These are phyloP conservation scores for Bromus sterilis DNA, from an alignment of 176 grass and related monocot genomes.

Conservation along the genomic window DNA sequence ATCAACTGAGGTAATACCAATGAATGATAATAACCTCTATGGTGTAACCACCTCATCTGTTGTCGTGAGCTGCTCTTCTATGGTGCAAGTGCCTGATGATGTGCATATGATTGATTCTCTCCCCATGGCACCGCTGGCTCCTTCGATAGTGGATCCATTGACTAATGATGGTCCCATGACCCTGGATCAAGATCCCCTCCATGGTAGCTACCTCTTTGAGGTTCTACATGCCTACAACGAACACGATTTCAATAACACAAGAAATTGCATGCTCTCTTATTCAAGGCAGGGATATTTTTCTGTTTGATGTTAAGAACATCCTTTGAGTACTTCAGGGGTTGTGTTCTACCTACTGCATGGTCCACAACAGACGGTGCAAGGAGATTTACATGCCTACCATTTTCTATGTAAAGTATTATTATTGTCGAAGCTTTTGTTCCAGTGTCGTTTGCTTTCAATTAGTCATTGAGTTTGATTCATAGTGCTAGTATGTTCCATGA, in stretches of 20 bases:
- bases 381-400: no score
- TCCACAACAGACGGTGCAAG: neutral
- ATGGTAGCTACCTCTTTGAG: neutral
- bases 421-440: neutral
- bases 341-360: neutral
- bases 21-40: neutral
- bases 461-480: neutral
- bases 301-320: neutral
- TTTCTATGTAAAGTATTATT: no score
- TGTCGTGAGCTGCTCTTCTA: neutral
- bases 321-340: neutral
- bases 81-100: neutral
- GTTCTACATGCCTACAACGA: neutral
- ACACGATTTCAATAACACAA: neutral
- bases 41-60: neutral
- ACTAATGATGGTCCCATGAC: neutral
- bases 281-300: neutral
- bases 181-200: neutral
- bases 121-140: neutral
- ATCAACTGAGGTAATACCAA: neutral
- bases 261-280: neutral
- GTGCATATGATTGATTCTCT: neutral
- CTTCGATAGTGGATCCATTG: neutral
- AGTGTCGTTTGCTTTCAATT: neutral
- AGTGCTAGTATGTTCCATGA: neutral